phyloP scores from a whole-genome alignment of 306 rosid genomes.

The Medicago truncatula region DNA sequence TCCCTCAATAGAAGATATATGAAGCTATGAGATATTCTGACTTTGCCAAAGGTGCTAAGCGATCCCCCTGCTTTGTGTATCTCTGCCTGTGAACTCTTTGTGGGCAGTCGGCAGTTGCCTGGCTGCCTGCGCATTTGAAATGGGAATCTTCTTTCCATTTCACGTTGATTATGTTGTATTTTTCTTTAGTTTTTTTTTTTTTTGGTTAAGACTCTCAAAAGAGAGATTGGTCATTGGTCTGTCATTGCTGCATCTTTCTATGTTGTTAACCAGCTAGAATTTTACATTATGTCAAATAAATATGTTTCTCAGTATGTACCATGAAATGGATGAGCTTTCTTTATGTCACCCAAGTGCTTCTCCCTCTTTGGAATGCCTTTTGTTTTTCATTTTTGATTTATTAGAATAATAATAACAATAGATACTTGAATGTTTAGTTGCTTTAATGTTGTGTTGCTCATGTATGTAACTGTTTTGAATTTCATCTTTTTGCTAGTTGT shows the following conservation, averaged over 20 bases:
- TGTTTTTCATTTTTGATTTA: conserved; percentile 2
- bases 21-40: conserved; percentile 88
- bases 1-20: conserved; percentile 79
- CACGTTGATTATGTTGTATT: background rate
- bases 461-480: background rate
- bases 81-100: conserved; percentile 85
- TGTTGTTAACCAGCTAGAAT: background rate
- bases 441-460: background rate
- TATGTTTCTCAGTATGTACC: background rate
- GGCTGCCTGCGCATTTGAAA: conserved; percentile 97
- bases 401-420: conserved; percentile 1
- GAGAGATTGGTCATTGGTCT: conserved; percentile 6
- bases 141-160: conserved; percentile 54
- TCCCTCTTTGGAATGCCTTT: background rate
- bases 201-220: background rate
- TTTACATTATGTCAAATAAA: too few species aligned
- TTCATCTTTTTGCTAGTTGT: too few species aligned
- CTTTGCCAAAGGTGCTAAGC: conserved; percentile 79
- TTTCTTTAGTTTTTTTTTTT: background rate
- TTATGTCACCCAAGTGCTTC: too few species aligned
- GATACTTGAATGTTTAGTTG: too few species aligned
- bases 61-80: conserved; percentile 95
- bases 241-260: background rate
- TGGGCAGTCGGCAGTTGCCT: conserved; percentile 69
- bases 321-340: too few species aligned